These are phyloP conservation scores for Blastomyces parvus DNA, from an alignment of 2,329 filamentous ascomycete genomes.

Conservation along the genomic window DNA sequence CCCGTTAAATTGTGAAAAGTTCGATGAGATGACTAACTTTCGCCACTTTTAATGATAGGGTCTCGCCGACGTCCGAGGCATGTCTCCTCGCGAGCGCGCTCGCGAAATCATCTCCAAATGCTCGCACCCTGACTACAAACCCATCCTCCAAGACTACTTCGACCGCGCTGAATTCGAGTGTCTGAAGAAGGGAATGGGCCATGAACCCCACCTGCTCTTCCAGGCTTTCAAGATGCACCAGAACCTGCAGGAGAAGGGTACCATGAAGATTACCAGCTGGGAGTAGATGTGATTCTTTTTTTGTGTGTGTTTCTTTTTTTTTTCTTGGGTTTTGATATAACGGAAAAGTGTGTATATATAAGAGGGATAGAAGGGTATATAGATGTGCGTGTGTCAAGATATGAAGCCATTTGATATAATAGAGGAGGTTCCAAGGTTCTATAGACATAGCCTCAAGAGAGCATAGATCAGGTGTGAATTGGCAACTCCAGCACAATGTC, in stretches of 20 bases:
- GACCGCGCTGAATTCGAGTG: slow-evolving; percentile 81
- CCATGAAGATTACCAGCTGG: slow-evolving; percentile 75
- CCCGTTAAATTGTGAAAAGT: neutral
- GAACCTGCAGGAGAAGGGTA: slow-evolving; percentile 70
- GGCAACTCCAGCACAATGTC: too few relatives aligned
- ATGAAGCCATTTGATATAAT: too few relatives aligned
- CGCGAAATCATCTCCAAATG: slow-evolving; percentile 80
- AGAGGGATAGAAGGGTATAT: too few relatives aligned
- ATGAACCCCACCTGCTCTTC: slow-evolving; percentile 80
- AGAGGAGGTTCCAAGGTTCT: too few relatives aligned
- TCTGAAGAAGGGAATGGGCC: slow-evolving; percentile 74
- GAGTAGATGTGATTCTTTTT: slow-evolving; percentile 21
- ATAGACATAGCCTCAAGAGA: too few relatives aligned
- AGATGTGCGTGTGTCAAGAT: too few relatives aligned
- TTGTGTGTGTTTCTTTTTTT: neutral
- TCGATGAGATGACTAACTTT: neutral
- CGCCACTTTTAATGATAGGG: slow-evolving; percentile 39
- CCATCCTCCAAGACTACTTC: slow-evolving; percentile 73
- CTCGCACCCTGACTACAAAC: slow-evolving; percentile 73
- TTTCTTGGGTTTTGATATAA: neutral
- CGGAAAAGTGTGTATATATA: neutral
- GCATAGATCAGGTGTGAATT: too few relatives aligned
- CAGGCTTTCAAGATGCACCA: slow-evolving; percentile 85
- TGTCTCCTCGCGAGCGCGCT: slow-evolving; percentile 70
- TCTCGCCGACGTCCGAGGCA: slow-evolving; percentile 72